phyloP scores from a whole-genome alignment of 768 basidiomycete genomes.

The Dacryopinax spathularia region DNA sequence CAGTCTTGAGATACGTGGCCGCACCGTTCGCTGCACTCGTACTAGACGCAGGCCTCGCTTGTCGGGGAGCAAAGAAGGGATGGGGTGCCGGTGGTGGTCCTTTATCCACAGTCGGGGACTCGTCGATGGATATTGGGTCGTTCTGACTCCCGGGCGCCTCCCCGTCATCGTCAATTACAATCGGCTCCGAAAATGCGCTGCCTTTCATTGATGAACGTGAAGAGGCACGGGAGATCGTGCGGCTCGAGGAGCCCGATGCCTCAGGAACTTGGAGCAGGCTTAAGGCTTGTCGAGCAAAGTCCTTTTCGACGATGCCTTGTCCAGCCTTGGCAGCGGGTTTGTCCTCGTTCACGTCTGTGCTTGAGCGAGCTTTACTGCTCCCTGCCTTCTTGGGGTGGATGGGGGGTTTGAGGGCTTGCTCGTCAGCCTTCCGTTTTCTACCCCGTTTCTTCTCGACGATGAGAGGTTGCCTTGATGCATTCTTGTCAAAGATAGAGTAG shows the following conservation, averaged over 20 bases:
- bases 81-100: conserved; percentile 25
- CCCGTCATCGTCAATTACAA: background rate
- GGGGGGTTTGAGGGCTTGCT: background rate
- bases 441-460: background rate
- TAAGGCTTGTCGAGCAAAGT: background rate
- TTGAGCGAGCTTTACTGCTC: too few relatives aligned
- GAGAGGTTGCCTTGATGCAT: background rate
- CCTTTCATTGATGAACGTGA: background rate
- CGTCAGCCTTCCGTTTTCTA: background rate
- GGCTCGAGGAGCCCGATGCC: background rate
- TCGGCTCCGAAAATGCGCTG: background rate
- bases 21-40: background rate
- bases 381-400: background rate
- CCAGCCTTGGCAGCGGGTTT: background rate
- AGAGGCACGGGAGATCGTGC: background rate
- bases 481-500: background rate
- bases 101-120: background rate
- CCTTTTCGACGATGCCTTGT: background rate
- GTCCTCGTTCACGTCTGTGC: background rate
- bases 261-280: background rate
- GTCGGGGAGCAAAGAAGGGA: conserved; percentile 34
- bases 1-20: background rate
- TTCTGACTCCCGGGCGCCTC: background rate
- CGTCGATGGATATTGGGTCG: background rate
- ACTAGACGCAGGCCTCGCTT: conserved; percentile 11